These are phyloP conservation scores for Mycena amicta DNA, from an alignment of 768 basidiomycete genomes.

Conservation along the genomic window DNA sequence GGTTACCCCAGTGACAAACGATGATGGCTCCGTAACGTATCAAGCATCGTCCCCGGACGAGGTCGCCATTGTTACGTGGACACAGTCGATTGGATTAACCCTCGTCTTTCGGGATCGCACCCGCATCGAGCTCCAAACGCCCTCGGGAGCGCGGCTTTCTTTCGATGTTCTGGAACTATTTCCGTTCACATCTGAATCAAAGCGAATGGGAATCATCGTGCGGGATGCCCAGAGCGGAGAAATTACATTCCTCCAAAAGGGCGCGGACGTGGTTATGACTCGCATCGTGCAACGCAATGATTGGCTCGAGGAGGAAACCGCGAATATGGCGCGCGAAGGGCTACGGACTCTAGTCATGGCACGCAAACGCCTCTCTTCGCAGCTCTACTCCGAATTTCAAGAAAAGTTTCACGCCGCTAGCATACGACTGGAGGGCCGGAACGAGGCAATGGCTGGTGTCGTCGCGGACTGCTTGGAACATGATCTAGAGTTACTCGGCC, in stretches of 20 bases:
- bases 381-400: slow-evolving; percentile 77
- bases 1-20: slow-evolving; percentile 95
- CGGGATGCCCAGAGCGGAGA: slow-evolving; percentile 76
- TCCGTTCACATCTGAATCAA: slow-evolving; percentile 98
- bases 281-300: slow-evolving; percentile 95
- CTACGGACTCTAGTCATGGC: slow-evolving; percentile 93
- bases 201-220: slow-evolving; percentile 98
- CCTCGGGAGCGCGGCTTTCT: slow-evolving; percentile 59
- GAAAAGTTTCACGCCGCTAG: slow-evolving; percentile 74
- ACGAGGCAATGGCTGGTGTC: slow-evolving; percentile 77
- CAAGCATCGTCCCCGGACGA: slow-evolving; percentile 99
- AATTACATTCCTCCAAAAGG: slow-evolving; percentile 91
- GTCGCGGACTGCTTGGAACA: slow-evolving; percentile 79
- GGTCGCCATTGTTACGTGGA: slow-evolving; percentile 98
- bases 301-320: slow-evolving; percentile 98
- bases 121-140: slow-evolving; percentile 81
- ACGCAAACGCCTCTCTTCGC: slow-evolving; percentile 70
- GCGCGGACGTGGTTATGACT: slow-evolving; percentile 98
- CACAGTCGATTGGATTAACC: slow-evolving; percentile 90
- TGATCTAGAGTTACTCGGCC: slow-evolving; percentile 87
- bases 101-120: slow-evolving; percentile 89
- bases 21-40: slow-evolving; percentile 93
- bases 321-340: slow-evolving; percentile 97
- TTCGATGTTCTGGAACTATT: slow-evolving; percentile 94
- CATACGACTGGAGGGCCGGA: slow-evolving; percentile 74